These are phyloP conservation scores for Corrigiola litoralis DNA, from an alignment of 179 eudicot species.

Conservation along the genomic window DNA sequence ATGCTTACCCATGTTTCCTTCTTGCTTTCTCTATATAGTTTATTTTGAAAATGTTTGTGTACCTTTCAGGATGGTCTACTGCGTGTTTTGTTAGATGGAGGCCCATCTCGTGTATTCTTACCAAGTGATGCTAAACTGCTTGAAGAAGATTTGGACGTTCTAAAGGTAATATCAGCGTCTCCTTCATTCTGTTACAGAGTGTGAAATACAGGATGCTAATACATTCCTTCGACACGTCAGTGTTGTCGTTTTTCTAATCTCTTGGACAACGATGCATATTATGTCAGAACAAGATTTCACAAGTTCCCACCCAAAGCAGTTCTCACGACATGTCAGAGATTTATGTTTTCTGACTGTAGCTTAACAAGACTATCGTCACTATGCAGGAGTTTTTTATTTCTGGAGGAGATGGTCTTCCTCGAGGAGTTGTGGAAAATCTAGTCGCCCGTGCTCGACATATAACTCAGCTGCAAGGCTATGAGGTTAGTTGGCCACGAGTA, in stretches of 20 bases:
- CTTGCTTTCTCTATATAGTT: neutral
- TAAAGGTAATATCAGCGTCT: conserved; percentile 55
- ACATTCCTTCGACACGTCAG: no score
- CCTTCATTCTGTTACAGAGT: neutral
- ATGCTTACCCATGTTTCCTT: neutral
- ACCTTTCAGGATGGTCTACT: conserved; percentile 78
- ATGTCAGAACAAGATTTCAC: neutral
- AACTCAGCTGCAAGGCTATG: conserved; percentile 68
- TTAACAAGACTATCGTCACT: neutral
- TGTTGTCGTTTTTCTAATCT: neutral
- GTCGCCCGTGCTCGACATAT: conserved; percentile 74
- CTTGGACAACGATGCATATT: neutral
- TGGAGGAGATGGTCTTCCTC: conserved; percentile 99
- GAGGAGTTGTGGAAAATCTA: conserved; percentile 94
- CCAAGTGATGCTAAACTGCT: conserved; percentile 69
- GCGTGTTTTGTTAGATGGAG: conserved; percentile 91
- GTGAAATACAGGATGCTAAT: no score
- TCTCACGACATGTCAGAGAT: no score
- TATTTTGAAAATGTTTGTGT: neutral
- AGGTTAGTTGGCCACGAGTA: conserved; percentile 40
- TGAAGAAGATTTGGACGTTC: conserved; percentile 88
- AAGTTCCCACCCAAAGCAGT: no score
- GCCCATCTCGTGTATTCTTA: conserved; percentile 79
- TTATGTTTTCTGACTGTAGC: neutral
- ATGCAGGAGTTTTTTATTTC: conserved; percentile 93